Evolutionary conservation across 23 red algal species (phyloP).

Genomic region (Gracilaria domingensis): DNA sequence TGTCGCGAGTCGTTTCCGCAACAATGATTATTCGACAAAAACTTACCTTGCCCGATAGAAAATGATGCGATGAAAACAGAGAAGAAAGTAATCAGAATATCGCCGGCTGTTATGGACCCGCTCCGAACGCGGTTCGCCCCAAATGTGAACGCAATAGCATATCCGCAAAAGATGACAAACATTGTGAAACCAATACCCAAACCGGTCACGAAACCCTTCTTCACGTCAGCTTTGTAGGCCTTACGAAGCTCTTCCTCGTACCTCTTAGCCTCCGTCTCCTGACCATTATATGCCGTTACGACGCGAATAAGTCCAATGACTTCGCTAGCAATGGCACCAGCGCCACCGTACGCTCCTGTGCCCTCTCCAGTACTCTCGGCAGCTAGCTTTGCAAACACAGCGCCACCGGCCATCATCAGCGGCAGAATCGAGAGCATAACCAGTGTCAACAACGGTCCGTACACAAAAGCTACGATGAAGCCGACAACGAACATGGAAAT

Average conservation of each 20-base stretch:
- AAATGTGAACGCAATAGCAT: constrained; percentile 91
- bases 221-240: constrained; percentile 71
- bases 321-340: constrained; percentile 91
- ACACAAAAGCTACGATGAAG: constrained; percentile 85
- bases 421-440: constrained; percentile 85
- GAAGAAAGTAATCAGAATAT: constrained; percentile 94
- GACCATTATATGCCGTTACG: constrained; percentile 79
- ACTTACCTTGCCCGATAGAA: constrained; percentile 88
- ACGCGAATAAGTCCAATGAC: constrained; percentile 88
- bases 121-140: constrained; percentile 75
- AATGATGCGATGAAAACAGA: constrained; percentile 90
- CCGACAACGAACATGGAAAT: constrained; percentile 80
- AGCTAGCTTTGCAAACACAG: constrained; percentile 79
- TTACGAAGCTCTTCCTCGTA: constrained; percentile 73
- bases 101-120: constrained; percentile 43
- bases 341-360: constrained; percentile 84
- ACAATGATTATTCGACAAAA: not conserved
- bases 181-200: constrained; percentile 88
- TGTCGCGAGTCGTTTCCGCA: not conserved
- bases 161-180: constrained; percentile 90
- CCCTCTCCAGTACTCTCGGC: constrained; percentile 72
- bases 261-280: constrained; percentile 73
- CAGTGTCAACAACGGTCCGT: constrained; percentile 80
- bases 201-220: constrained; percentile 66
- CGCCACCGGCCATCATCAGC: constrained; percentile 78